These are phyloP conservation scores for Russula brevipes DNA, from an alignment of 768 basidiomycete species.

Conservation along the genomic window DNA sequence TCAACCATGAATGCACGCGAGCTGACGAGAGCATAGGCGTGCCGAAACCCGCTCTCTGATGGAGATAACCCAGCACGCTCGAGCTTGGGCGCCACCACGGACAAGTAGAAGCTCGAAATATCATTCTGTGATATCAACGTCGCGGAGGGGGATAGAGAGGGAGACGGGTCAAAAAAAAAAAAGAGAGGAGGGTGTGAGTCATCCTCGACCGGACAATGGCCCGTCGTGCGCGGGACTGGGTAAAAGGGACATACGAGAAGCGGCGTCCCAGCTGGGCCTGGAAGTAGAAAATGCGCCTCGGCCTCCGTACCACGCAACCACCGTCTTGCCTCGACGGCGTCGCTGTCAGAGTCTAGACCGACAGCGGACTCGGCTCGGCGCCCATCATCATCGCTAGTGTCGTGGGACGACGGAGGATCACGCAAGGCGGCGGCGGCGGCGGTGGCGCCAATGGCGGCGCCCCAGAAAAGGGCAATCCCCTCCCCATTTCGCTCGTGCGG, in stretches of 20 bases:
- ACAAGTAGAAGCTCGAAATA: constrained; percentile 17
- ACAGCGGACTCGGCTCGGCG: neutral
- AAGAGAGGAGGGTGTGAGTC: neutral
- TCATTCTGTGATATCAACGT: constrained; percentile 7
- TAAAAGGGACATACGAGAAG: constrained; percentile 14
- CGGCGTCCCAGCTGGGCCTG: constrained; percentile 1
- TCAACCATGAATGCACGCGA: constrained; percentile 83
- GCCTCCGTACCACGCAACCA: constrained; percentile 24
- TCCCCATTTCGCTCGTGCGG: constrained; percentile 21
- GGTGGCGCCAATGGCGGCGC: neutral
- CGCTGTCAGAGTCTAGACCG: constrained; percentile 12
- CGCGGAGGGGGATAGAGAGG: neutral
- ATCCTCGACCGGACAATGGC: neutral
- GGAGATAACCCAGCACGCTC: constrained; percentile 23
- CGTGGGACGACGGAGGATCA: constrained; percentile 3
- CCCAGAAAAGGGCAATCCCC: constrained; percentile 31
- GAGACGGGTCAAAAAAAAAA: no score
- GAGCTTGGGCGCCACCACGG: constrained; percentile 27
- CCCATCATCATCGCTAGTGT: neutral
- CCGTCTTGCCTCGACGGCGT: constrained; percentile 18
- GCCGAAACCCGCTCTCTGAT: constrained; percentile 41
- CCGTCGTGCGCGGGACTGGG: neutral
- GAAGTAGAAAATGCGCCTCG: constrained; percentile 12
- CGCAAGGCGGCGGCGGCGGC: neutral
- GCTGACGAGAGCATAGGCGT: constrained; percentile 63